phyloP scores from a whole-genome alignment of 441 rosid genomes.

The Populus hybrid region DNA sequence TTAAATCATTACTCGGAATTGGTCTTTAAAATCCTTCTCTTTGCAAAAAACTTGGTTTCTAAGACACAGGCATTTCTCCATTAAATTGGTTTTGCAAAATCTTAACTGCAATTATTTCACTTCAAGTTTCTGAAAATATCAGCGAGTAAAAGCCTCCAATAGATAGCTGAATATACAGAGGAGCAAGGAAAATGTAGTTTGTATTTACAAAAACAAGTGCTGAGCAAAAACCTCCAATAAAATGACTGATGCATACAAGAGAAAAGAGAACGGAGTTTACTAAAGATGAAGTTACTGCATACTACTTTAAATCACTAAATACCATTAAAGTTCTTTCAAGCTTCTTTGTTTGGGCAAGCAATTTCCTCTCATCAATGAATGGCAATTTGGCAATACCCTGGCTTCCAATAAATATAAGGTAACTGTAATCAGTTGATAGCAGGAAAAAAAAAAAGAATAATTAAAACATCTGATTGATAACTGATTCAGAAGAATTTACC shows the following conservation, averaged over 20 bases:
- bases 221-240: not conserved
- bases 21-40: not conserved
- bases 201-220: not conserved
- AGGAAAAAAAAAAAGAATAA: not conserved
- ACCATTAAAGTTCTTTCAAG: conserved; percentile 85
- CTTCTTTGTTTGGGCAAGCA: conserved; percentile 80
- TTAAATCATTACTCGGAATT: not conserved
- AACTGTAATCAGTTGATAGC: conserved; percentile 23
- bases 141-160: not conserved
- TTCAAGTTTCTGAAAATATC: not conserved
- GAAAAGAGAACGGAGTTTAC: not conserved
- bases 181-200: not conserved
- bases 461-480: not conserved
- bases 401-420: conserved; percentile 26
- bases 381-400: conserved; percentile 97
- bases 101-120: not conserved
- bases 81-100: not conserved
- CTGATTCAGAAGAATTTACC: too few species aligned
- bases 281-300: conserved; percentile 49
- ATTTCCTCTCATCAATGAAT: conserved; percentile 77
- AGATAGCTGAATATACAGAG: not conserved
- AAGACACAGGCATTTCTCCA: not conserved
- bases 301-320: conserved; percentile 44
- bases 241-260: not conserved
- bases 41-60: not conserved